Evolutionary conservation across 2,329 filamentous ascomycete species (phyloP).

Genomic region (Pseudogymnoascus destructans): DNA sequence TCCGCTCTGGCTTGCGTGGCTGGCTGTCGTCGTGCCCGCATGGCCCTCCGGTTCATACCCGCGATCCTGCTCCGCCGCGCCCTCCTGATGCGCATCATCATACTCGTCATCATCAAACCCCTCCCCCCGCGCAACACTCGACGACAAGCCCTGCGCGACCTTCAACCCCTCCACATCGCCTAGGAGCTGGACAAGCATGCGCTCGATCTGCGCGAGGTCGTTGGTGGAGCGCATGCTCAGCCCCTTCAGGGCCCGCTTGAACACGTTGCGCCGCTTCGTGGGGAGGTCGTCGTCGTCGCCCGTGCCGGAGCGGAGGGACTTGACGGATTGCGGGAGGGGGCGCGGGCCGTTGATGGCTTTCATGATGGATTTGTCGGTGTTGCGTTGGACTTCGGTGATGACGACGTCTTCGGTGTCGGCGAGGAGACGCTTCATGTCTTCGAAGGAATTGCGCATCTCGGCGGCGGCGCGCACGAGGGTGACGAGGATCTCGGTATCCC

Average conservation of each 20-base stretch:
- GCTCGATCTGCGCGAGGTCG: constrained; percentile 78
- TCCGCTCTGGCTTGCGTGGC: constrained; percentile 61
- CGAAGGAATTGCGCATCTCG: constrained; percentile 94
- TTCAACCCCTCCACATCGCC: constrained; percentile 82
- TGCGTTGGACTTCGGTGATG: constrained; percentile 73
- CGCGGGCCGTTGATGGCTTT: constrained; percentile 75
- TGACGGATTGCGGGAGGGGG: constrained; percentile 54
- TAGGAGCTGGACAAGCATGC: constrained; percentile 83
- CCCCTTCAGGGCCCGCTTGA: constrained; percentile 84
- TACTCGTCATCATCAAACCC: constrained; percentile 50
- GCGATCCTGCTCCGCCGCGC: constrained; percentile 52
- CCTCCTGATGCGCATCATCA: constrained; percentile 44
- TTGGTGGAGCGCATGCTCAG: constrained; percentile 77
- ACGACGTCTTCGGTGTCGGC: constrained; percentile 82
- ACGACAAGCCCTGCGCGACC: constrained; percentile 35
- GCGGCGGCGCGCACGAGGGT: constrained; percentile 86
- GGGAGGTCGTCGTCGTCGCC: constrained; percentile 46
- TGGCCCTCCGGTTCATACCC: constrained; percentile 78
- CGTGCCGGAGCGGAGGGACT: constrained; percentile 33
- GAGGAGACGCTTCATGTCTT: constrained; percentile 87
- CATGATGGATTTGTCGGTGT: constrained; percentile 74
- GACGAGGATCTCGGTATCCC: constrained; percentile 91
- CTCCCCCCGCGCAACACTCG: constrained; percentile 36
- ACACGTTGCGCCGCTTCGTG: constrained; percentile 83
- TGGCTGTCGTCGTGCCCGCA: constrained; percentile 61